Percentiles rank a stretch among this genome's conserved stretches.
phyloP scores from a whole-genome alignment of 352 stramenopile genomes.

The Phytophthora multivora region DNA sequence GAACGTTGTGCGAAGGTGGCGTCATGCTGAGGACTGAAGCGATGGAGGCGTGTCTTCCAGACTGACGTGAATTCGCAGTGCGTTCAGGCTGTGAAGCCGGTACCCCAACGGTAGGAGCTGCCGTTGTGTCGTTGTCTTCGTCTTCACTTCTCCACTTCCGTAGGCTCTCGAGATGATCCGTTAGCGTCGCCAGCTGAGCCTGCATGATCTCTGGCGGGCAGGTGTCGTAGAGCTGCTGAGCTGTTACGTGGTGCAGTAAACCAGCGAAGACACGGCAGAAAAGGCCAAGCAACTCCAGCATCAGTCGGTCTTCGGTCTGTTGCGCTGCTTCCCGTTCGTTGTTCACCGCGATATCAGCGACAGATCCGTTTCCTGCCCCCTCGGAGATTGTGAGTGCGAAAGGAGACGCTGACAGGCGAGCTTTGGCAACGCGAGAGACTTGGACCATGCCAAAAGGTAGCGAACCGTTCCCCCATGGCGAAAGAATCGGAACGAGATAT shows the following conservation, averaged over 20 bases:
- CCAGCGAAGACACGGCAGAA: constrained; percentile 65
- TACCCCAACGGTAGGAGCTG: not conserved
- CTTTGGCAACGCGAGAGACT: constrained; percentile 49
- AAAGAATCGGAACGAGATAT: constrained; percentile 64
- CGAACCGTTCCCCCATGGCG: constrained; percentile 42
- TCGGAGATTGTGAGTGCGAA: constrained; percentile 27
- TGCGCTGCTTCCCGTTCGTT: constrained; percentile 52
- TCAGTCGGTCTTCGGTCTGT: constrained; percentile 53
- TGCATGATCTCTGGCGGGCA: constrained; percentile 59
- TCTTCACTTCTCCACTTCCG: constrained; percentile 17
- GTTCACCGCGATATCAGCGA: constrained; percentile 24
- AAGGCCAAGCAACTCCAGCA: constrained; percentile 55
- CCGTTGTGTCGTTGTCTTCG: constrained; percentile 2
- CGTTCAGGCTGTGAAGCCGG: not conserved
- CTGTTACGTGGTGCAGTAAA: constrained; percentile 58
- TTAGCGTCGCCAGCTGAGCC: constrained; percentile 49
- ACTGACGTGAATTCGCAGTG: constrained; percentile 11
- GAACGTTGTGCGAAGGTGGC: not conserved
- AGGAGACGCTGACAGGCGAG: constrained; percentile 21
- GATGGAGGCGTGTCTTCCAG: constrained; percentile 21
- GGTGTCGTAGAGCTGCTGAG: constrained; percentile 52
- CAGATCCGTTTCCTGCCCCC: constrained; percentile 1
- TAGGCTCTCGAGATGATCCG: constrained; percentile 37
- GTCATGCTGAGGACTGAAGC: not conserved
- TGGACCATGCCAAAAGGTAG: constrained; percentile 70